A percentile compares a stretch with the other conserved stretches of the same genome.
These are phyloP conservation scores for Fragilariopsis cylindrus DNA, from an alignment of 108 stramenopile species.

Conservation along the genomic window DNA sequence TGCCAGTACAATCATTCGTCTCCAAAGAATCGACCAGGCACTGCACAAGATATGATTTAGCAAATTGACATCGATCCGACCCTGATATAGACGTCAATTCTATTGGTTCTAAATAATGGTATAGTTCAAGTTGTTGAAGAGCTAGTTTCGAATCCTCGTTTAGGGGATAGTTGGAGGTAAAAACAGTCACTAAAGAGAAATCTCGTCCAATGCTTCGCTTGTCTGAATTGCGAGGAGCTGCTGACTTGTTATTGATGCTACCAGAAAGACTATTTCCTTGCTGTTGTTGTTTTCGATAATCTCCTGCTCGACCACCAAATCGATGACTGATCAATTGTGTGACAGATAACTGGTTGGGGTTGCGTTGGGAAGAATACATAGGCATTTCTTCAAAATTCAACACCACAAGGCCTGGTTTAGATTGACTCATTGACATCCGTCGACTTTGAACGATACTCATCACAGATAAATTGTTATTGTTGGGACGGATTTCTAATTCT, in stretches of 20 bases:
- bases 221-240: constrained; percentile 40
- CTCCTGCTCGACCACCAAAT: constrained; percentile 55
- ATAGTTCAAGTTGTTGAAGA: constrained; percentile 47
- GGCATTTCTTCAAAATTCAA: constrained; percentile 73
- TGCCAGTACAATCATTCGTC: background rate
- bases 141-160: constrained; percentile 27
- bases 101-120: constrained; percentile 34
- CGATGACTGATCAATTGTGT: constrained; percentile 56
- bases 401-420: constrained; percentile 69
- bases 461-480: constrained; percentile 76
- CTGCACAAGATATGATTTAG: constrained; percentile 41
- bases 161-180: constrained; percentile 64
- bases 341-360: constrained; percentile 52
- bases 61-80: constrained; percentile 46
- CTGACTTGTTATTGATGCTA: background rate
- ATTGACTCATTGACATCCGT: constrained; percentile 59
- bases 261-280: background rate
- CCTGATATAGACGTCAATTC: constrained; percentile 43
- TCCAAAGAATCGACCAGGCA: constrained; percentile 32
- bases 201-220: constrained; percentile 49
- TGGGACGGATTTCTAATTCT: constrained; percentile 68
- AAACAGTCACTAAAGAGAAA: constrained; percentile 42
- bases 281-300: constrained; percentile 23
- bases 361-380: constrained; percentile 23
- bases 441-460: constrained; percentile 81